These are phyloP conservation scores for Solanum acaule DNA, from an alignment of 257 asterid species.

Conservation along the genomic window DNA sequence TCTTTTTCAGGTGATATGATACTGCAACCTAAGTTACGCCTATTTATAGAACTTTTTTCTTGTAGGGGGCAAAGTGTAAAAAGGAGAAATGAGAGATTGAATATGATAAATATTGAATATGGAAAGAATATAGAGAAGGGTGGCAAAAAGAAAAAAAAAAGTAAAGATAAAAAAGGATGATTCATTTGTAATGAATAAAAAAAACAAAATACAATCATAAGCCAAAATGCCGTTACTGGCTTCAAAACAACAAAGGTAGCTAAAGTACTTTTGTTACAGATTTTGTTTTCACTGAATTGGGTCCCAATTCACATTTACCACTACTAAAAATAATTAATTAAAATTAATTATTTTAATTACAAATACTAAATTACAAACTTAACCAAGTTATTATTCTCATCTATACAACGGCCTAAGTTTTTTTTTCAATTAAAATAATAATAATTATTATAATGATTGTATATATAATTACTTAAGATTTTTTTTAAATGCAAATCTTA, in stretches of 20 bases:
- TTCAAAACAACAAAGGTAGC: conserved; percentile 29
- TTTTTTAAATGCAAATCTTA: not conserved
- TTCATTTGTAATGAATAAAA: not conserved
- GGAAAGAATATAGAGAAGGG: not conserved
- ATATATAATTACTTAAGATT: not conserved
- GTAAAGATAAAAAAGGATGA: conserved; percentile 1
- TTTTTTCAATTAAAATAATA: not conserved
- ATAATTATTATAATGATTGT: not conserved
- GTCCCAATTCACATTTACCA: not conserved
- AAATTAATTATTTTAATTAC: not conserved
- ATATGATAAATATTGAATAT: not conserved
- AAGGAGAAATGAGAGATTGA: not conserved
- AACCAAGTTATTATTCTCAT: not conserved
- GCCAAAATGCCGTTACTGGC: conserved; percentile 43
- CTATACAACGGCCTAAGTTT: not conserved
- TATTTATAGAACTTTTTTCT: not conserved
- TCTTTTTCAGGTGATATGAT: not conserved
- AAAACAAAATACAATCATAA: conserved; percentile 18
- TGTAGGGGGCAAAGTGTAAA: not conserved
- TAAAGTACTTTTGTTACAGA: not conserved
- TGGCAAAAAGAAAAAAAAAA: not conserved
- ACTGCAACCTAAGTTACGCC: not conserved
- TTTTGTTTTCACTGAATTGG: not conserved
- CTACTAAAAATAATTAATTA: not conserved
- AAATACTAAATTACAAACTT: not conserved